Evolutionary conservation across 331 rosid genomes (phyloP).

Genomic region (Arachis monticola): DNA sequence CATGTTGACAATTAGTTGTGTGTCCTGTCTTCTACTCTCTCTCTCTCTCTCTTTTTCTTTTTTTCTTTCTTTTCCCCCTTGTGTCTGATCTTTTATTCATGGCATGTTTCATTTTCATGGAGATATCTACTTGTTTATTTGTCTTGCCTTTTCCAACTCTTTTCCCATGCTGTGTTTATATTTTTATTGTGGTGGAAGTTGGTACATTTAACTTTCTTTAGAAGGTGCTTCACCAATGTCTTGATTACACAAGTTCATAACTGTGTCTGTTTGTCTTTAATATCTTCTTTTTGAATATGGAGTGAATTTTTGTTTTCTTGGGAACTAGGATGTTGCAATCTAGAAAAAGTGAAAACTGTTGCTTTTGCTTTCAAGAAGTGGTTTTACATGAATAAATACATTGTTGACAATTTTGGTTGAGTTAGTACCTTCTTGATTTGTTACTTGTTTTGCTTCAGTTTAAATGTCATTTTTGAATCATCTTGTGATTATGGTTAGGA

Average conservation of each 20-base stretch:
- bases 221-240: not conserved
- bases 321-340: not conserved
- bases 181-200: not conserved
- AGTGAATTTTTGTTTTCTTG: not conserved
- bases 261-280: constrained; percentile 1
- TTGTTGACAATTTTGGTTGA: constrained; percentile 13
- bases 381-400: constrained; percentile 6
- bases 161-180: not conserved
- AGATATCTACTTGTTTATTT: not conserved
- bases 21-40: not conserved
- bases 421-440: constrained; percentile 18
- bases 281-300: not conserved
- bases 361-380: constrained; percentile 1
- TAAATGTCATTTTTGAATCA: constrained; percentile 25
- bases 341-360: not conserved
- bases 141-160: not conserved
- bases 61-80: not conserved
- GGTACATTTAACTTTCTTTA: not conserved
- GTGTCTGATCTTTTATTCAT: constrained; percentile 15
- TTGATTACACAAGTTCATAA: constrained; percentile 14
- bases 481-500: constrained; percentile 42
- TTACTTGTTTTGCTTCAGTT: constrained; percentile 20
- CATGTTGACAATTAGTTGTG: constrained; percentile 6
- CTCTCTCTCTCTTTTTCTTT: too few species aligned
- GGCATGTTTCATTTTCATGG: not conserved